Base-by-base conservation (phyloP, 306 rosid species). In the Prunus armeniaca region DNA sequence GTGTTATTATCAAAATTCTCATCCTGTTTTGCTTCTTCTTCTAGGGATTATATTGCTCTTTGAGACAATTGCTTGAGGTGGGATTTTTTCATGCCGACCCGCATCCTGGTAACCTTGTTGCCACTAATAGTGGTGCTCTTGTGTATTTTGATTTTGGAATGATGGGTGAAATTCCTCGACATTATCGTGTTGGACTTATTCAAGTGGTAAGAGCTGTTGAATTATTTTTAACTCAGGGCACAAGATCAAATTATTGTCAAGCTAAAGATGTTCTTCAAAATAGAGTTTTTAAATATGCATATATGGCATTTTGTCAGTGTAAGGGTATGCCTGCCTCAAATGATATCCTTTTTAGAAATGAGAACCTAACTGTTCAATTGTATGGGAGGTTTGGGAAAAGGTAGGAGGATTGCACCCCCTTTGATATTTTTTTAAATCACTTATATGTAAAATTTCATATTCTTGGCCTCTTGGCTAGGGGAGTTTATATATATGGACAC, bases 21-120 rank as follows among this genome's bases (percentile, higher is more conserved):
- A 55, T 30, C 69, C 41, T 76, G 55, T 76, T 71, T 73, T 51
- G 46, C 61, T 70, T 83, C 79, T 56, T 74, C 78, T 83, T 81
- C 19, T 84, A 95, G 99, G 99, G 99, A 77, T 72, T 92, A 65
- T 84, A 90, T 79, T 90, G 93, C 92, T 95, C 99, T 74, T 75
- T 95, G 89, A 88, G 96, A 85, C 99, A 95, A 76, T 76, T 95
- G 87, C 97, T 95, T 68, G 99, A 92, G 87, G 92, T 84, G 72
- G 99, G 97, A 41, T 90, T 78, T 80, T 95, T 92, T 82, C 99
- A 95, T 86, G 99, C 99, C 30, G 99, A 92, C 78, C 99, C 99
- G 58, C 99, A 92, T 91, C 99, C 99, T 4, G 99, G 99, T 79
- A 95, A 95, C 84, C 97, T 95, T 72, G 99, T 95, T 77, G 97